Percentiles rank a stretch among this genome's conserved stretches.
Conservation (phyloP, 495 filamentous ascomycete species). For the Sphaerosporella brunnea region DNA sequence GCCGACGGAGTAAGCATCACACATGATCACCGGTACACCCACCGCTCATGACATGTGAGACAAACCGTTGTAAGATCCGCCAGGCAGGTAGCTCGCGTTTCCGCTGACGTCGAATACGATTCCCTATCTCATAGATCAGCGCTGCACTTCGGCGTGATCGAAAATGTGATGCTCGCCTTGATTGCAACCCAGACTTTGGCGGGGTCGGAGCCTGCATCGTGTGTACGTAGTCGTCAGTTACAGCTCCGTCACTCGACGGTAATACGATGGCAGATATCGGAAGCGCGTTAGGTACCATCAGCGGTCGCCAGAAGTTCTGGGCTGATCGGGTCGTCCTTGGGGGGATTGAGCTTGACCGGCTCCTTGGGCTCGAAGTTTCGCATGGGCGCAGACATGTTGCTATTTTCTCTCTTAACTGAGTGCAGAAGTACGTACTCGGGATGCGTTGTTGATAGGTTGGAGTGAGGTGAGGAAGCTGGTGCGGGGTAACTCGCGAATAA, state of each 20-base stretch:
- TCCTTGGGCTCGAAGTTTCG: slow-evolving; percentile 66
- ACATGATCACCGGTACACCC: too few relatives aligned
- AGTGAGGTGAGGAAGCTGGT: too few relatives aligned
- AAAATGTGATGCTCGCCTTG: slow-evolving; percentile 37
- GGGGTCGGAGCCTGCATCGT: slow-evolving; percentile 39
- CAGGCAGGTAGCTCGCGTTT: slow-evolving; percentile 69
- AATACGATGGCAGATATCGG: too few relatives aligned
- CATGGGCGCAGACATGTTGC: background rate
- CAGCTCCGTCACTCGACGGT: too few relatives aligned
- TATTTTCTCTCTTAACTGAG: background rate
- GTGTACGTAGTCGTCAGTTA: too few relatives aligned
- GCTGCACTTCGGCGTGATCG: background rate
- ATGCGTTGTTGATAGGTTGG: too few relatives aligned
- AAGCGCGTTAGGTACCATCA: too few relatives aligned
- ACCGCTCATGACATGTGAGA: too few relatives aligned
- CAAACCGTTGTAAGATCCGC: slow-evolving; percentile 70
- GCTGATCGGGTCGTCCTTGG: slow-evolving; percentile 72
- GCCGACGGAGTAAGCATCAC: too few relatives aligned
- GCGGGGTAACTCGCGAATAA: too few relatives aligned
- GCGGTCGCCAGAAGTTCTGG: slow-evolving; percentile 57
- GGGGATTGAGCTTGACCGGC: slow-evolving; percentile 62
- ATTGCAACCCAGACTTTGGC: slow-evolving; percentile 76
- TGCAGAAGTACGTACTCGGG: too few relatives aligned
- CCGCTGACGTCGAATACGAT: slow-evolving; percentile 83
- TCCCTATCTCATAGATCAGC: slow-evolving; percentile 34